phyloP scores from a whole-genome alignment of 768 basidiomycete genomes.

The Termitomyces sp. region DNA sequence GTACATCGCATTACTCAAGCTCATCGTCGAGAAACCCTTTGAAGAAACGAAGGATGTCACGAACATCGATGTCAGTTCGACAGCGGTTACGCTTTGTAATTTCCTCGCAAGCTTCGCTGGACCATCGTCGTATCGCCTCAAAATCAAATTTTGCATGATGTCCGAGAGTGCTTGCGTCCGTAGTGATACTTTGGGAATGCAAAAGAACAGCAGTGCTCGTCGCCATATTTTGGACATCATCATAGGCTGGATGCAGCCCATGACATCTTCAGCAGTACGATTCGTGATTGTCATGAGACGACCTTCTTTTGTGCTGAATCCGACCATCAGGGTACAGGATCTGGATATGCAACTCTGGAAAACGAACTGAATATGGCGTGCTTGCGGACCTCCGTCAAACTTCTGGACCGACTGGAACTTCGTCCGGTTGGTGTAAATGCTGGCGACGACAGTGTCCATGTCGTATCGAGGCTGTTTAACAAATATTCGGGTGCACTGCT shows the following conservation, averaged over 20 bases:
- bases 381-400: constrained; percentile 66
- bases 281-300: neutral
- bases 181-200: constrained; percentile 52
- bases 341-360: constrained; percentile 31
- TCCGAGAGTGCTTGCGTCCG: constrained; percentile 64
- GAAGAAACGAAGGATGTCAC: constrained; percentile 52
- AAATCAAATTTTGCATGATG: constrained; percentile 69
- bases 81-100: constrained; percentile 51
- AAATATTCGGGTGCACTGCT: constrained; percentile 67
- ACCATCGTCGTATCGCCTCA: constrained; percentile 52
- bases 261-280: constrained; percentile 43
- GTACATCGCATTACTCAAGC: constrained; percentile 71
- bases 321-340: constrained; percentile 26
- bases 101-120: constrained; percentile 62
- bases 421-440: constrained; percentile 48
- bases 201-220: constrained; percentile 61
- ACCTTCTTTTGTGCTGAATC: neutral
- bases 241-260: constrained; percentile 69
- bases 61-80: constrained; percentile 57
- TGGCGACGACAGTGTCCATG: constrained; percentile 61
- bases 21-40: constrained; percentile 69
- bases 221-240: constrained; percentile 71
- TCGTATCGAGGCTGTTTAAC: constrained; percentile 73
- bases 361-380: constrained; percentile 71
- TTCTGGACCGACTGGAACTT: constrained; percentile 72